Evolutionary conservation across 2,329 filamentous ascomycete species (phyloP).

Genomic region (Colletotrichum aenigma): DNA sequence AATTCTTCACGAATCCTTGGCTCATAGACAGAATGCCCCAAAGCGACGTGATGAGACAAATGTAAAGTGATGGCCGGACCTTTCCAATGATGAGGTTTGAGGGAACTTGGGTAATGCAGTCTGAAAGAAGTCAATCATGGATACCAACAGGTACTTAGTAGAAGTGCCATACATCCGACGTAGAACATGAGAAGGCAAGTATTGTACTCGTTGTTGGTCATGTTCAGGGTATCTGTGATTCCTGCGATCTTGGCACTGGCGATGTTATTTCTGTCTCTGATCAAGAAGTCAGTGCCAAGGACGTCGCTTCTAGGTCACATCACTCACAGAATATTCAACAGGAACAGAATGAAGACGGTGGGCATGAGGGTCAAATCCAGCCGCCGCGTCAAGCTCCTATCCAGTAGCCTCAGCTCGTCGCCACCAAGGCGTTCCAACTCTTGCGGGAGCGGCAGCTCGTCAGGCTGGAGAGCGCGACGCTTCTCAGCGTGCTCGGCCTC

Average conservation of each 20-base stretch:
- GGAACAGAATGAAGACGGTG: slow-evolving; percentile 1
- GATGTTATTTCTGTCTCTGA: slow-evolving; percentile 28
- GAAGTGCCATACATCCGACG: neutral
- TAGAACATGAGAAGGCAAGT: slow-evolving; percentile 12
- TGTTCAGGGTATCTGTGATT: slow-evolving; percentile 53
- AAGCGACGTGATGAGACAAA: neutral
- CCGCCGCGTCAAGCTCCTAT: neutral
- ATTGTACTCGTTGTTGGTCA: slow-evolving; percentile 64
- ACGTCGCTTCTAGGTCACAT: neutral
- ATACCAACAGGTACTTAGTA: neutral
- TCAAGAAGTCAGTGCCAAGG: neutral
- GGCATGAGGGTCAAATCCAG: neutral
- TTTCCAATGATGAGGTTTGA: slow-evolving; percentile 10
- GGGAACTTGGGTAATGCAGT: neutral
- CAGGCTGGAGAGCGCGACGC: neutral
- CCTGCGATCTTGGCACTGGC: slow-evolving; percentile 61
- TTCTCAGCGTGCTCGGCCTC: slow-evolving; percentile 1
- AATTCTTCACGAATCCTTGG: neutral
- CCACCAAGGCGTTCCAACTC: neutral
- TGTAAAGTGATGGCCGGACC: neutral
- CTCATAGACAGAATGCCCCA: slow-evolving; percentile 5
- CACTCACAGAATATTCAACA: neutral
- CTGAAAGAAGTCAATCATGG: neutral
- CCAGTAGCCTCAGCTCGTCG: neutral
- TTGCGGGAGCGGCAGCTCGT: neutral